phyloP scores from a whole-genome alignment of 257 asterid genomes.

The Fraxinus excelsior region DNA sequence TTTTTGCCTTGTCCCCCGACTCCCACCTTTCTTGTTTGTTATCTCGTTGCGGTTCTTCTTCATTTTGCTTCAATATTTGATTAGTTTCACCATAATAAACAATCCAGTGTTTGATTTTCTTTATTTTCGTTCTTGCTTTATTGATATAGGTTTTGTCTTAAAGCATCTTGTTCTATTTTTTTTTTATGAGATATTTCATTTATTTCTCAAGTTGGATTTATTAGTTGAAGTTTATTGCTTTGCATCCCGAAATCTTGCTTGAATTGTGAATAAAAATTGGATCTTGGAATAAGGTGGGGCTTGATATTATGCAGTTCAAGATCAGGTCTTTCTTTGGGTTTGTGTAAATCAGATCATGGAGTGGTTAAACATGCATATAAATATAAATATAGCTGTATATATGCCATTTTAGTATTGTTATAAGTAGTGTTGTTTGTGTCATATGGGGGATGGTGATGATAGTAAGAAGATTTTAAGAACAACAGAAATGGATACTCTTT shows the following conservation, averaged over 20 bases:
- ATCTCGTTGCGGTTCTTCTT: conserved; percentile 15
- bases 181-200: not conserved
- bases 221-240: conserved; percentile 6
- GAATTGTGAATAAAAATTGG: conserved; percentile 23
- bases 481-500: conserved; percentile 64
- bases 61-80: conserved; percentile 15
- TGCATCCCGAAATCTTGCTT: conserved; percentile 7
- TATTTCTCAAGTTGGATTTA: not conserved
- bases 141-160: not conserved
- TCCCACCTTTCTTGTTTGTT: not conserved
- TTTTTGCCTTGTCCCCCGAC: conserved; percentile 25
- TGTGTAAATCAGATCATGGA: conserved; percentile 44
- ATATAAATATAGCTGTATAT: not conserved
- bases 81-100: not conserved
- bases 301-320: conserved; percentile 48
- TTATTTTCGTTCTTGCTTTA: conserved; percentile 7
- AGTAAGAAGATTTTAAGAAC: conserved; percentile 35
- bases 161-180: conserved; percentile 6
- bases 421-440: conserved; percentile 15
- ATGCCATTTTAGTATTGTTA: not conserved
- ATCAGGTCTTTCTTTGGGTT: conserved; percentile 40
- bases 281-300: conserved; percentile 32
- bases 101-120: not conserved
- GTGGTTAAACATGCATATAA: conserved; percentile 36
- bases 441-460: conserved; percentile 57